A percentile compares a stretch with the other conserved stretches of the same genome.
Evolutionary conservation across 73 alveolate genomes (phyloP).

Genomic region (Diophrys sp.): DNA sequence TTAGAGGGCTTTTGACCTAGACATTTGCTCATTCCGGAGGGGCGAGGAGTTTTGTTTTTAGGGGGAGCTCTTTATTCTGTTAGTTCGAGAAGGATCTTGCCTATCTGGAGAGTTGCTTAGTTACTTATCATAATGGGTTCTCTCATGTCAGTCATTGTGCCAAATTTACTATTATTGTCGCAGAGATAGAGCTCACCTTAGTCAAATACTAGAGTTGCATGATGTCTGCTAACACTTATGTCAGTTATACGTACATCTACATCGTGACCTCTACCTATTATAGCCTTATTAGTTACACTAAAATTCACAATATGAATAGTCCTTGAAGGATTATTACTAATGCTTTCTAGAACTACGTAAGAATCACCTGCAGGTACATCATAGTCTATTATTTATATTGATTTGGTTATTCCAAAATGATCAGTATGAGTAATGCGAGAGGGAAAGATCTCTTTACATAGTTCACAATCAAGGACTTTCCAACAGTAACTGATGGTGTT

Average conservation of each 20-base stretch:
- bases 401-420: slow-evolving; percentile 25
- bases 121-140: background rate
- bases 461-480: slow-evolving; percentile 77
- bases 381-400: slow-evolving; percentile 22
- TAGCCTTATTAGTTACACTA: background rate
- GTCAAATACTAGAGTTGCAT: slow-evolving; percentile 19
- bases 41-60: background rate
- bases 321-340: slow-evolving; percentile 57
- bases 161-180: slow-evolving; percentile 43
- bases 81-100: background rate
- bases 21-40: too few relatives aligned
- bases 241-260: slow-evolving; percentile 56
- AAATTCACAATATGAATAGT: slow-evolving; percentile 58
- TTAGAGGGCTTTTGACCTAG: too few relatives aligned
- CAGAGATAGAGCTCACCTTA: slow-evolving; percentile 17
- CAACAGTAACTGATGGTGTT: slow-evolving; percentile 53
- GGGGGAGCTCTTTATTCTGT: background rate
- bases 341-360: slow-evolving; percentile 48
- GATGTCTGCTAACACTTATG: slow-evolving; percentile 43
- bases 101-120: background rate
- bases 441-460: slow-evolving; percentile 72
- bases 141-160: slow-evolving; percentile 25
- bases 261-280: slow-evolving; percentile 38
- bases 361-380: slow-evolving; percentile 35
- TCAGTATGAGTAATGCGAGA: slow-evolving; percentile 30